These are phyloP conservation scores for Dothiorella sarmentorum DNA, from an alignment of 2,329 filamentous ascomycete genomes.

Conservation along the genomic window DNA sequence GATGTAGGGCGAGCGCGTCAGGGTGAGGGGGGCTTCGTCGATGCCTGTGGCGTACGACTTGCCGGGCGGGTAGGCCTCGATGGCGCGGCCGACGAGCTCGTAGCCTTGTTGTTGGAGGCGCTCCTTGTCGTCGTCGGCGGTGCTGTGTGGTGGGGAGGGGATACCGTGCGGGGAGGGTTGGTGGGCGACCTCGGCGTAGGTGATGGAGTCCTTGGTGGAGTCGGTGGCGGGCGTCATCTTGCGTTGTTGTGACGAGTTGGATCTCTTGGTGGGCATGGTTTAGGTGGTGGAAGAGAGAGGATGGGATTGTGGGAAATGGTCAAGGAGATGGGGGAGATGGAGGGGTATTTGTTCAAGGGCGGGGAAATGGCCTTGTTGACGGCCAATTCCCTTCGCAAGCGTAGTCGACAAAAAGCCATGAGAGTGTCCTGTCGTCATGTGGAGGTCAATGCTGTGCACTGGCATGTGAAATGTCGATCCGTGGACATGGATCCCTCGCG, in stretches of 20 bases:
- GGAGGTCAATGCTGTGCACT: too few relatives aligned
- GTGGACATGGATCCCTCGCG: conserved; percentile 9
- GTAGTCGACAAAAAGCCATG: not conserved
- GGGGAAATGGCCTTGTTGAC: not conserved
- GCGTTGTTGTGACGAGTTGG: not conserved
- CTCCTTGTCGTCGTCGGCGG: conserved; percentile 1
- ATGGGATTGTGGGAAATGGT: too few relatives aligned
- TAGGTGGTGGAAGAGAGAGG: too few relatives aligned
- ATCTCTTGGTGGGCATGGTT: conserved; percentile 11
- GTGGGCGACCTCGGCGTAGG: conserved; percentile 12
- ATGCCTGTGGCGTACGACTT: conserved; percentile 12
- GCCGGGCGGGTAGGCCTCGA: not conserved
- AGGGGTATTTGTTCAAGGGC: not conserved
- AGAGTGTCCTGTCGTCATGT: too few relatives aligned
- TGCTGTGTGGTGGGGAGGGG: conserved; percentile 1
- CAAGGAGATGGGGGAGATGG: not conserved
- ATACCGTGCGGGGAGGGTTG: not conserved
- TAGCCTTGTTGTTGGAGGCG: conserved; percentile 4
- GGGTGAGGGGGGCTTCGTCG: conserved; percentile 1
- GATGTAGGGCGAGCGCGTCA: conserved; percentile 11
- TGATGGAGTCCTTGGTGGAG: too few relatives aligned
- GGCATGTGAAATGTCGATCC: conserved; percentile 10
- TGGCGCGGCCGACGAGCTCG: conserved; percentile 6
- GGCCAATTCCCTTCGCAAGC: not conserved
- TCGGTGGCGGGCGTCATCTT: too few relatives aligned